phyloP scores from a whole-genome alignment of 2,329 filamentous ascomycete genomes.

The Calonectria naviculata region DNA sequence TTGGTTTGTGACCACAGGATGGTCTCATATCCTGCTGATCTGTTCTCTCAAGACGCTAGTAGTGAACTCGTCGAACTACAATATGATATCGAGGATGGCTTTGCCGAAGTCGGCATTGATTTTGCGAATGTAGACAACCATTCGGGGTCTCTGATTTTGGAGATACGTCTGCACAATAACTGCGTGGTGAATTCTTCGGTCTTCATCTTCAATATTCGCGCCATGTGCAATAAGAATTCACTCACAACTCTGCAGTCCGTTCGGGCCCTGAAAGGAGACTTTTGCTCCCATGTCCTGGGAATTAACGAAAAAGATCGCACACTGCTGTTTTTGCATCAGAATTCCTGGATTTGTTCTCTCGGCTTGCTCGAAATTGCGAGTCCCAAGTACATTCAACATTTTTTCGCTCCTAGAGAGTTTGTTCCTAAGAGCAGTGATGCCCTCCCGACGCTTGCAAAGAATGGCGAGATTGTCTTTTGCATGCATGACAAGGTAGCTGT shows the following conservation, averaged over 20 bases:
- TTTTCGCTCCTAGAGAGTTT: slow-evolving; percentile 34
- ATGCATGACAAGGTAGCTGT: slow-evolving; percentile 27
- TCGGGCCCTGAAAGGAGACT: not conserved
- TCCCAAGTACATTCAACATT: slow-evolving; percentile 26
- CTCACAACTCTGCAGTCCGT: not conserved
- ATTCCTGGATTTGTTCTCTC: slow-evolving; percentile 31
- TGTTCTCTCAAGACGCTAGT: not conserved
- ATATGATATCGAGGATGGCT: not conserved
- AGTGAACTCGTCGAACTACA: not conserved
- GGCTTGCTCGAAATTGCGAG: not conserved
- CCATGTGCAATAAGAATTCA: not conserved
- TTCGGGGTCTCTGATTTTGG: not conserved
- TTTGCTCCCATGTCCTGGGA: slow-evolving; percentile 26
- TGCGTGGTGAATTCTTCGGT: not conserved
- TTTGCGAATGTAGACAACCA: not conserved
- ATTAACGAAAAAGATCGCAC: slow-evolving; percentile 15
- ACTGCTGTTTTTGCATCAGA: slow-evolving; percentile 27
- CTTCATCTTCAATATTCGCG: not conserved
- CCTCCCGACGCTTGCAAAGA: slow-evolving; percentile 41
- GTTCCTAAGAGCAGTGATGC: slow-evolving; percentile 26
- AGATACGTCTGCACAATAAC: not conserved
- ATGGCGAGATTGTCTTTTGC: slow-evolving; percentile 28
- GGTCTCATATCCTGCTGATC: not conserved
- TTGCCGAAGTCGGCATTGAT: not conserved
- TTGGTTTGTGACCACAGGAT: not conserved